These are phyloP conservation scores for Talaromyces pinophilus DNA, from an alignment of 2,329 filamentous ascomycete species.

Conservation along the genomic window DNA sequence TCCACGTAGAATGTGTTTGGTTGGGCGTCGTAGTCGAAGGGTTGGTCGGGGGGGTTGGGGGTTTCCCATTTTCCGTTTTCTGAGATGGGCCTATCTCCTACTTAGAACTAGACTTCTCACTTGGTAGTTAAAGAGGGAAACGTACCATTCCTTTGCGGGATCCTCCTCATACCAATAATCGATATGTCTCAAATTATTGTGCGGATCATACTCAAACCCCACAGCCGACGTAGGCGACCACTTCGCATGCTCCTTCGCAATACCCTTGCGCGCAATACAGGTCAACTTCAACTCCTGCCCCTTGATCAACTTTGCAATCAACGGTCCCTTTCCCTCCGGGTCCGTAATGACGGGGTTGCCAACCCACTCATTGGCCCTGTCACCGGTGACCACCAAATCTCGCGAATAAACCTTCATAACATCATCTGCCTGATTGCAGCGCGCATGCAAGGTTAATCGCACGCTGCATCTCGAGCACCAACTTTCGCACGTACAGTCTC, in stretches of 20 bases:
- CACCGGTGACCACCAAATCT: conserved; percentile 73
- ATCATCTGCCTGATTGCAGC: conserved; percentile 74
- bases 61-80: conserved; percentile 67
- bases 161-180: conserved; percentile 95
- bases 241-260: conserved; percentile 97
- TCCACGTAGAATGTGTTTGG: conserved; percentile 90
- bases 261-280: conserved; percentile 96
- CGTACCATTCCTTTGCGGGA: conserved; percentile 76
- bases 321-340: conserved; percentile 73
- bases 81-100: conserved; percentile 37
- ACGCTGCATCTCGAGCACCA: conserved; percentile 93
- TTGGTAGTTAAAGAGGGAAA: conserved; percentile 22
- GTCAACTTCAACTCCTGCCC: conserved; percentile 87
- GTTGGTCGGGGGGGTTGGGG: conserved; percentile 75
- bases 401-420: conserved; percentile 93
- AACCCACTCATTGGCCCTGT: conserved; percentile 70
- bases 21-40: conserved; percentile 86
- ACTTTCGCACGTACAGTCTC: conserved; percentile 95
- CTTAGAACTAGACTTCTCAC: neutral
- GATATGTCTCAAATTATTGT: conserved; percentile 90
- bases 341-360: conserved; percentile 84
- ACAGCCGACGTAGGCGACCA: conserved; percentile 93
- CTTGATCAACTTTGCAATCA: conserved; percentile 87
- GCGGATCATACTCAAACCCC: conserved; percentile 96
- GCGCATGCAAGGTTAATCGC: conserved; percentile 77